Base-by-base conservation (phyloP, 169 alveolate species). In the Blepharisma undulans region DNA sequence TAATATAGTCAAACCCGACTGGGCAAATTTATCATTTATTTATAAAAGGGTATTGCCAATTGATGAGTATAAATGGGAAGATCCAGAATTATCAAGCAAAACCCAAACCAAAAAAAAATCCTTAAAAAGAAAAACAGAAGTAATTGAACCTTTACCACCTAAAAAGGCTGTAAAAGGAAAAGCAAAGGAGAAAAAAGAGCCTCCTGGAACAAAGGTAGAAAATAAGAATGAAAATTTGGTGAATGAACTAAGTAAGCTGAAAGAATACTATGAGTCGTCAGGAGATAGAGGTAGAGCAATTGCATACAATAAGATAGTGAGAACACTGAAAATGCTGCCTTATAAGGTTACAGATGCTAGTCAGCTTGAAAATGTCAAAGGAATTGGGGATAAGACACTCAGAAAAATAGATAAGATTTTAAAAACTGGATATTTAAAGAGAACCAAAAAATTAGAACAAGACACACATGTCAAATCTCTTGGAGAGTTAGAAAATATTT, bases 241-340 rank as follows among this genome's bases (percentile, higher is more conserved):
- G 14, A 60, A 36, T 34, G 78, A 82, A 60, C 8, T 82, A 22
- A 72, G 21, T 5, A 82, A 82, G 34, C 78, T 82, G 19, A 60
- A 82, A 82, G 21, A 82, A 19, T 30, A 25, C 10, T 82, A 82
- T 30, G 77, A 60, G 22, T 22, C 36, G 8, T 19, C 27, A 82
- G 76, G 76, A 32, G 89, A 82, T 33, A 32, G 36, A 7, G 89
- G 89, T 3, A 32, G 89, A 82, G 29, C 72, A 21, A 82, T 82
- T 22, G 34, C 33, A 21, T 82, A 82, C n/a, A 22, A 22, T n/a
- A 82, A 82, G 76, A 36, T 82, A 16, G 18, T 82, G 8, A 21
- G 89, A 22, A 36, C 78, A 32, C 19, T 82, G 12, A 32, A 33
- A 36, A 22, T 60, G 33, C 89, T 82, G 29, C 89, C 89, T 22